Conservation (phyloP, 345 rosid genomes). For the Salix suchowensis region DNA sequence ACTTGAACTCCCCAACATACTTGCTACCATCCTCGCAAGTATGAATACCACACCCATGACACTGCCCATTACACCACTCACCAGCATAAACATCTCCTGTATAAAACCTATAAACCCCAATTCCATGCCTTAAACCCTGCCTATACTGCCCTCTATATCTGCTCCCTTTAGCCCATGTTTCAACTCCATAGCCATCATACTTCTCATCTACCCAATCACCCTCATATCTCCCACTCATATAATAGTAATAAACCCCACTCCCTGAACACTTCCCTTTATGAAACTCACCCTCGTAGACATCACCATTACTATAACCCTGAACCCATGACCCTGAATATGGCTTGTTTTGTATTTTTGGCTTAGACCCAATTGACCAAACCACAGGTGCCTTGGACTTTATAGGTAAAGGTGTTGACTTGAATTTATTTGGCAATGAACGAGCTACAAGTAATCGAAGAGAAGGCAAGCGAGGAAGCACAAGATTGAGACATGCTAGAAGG, state of each 20-base stretch:
- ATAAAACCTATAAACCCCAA: conserved; percentile 69
- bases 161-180: conserved; percentile 88
- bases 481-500: conserved; percentile 43
- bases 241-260: conserved; percentile 73
- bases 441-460: conserved; percentile 52
- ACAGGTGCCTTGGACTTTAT: conserved; percentile 44
- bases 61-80: conserved; percentile 86
- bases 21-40: conserved; percentile 76
- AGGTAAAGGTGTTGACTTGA: conserved; percentile 29
- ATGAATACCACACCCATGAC: conserved; percentile 78
- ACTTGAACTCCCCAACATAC: conserved; percentile 76
- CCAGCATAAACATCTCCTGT: conserved; percentile 86
- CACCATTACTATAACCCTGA: conserved; percentile 62
- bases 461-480: conserved; percentile 59
- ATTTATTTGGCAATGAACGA: conserved; percentile 50
- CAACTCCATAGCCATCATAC: conserved; percentile 81
- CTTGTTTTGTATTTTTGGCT: conserved; percentile 47
- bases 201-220: conserved; percentile 86
- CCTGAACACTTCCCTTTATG: conserved; percentile 72
- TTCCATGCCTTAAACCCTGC: conserved; percentile 83
- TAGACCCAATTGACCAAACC: conserved; percentile 81
- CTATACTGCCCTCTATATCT: conserved; percentile 74
- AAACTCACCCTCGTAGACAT: conserved; percentile 85
- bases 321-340: conserved; percentile 64
- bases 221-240: conserved; percentile 68